A percentile compares a stretch with the other conserved stretches of the same genome.
These are phyloP conservation scores for Saccharomyces hybrid DNA, from an alignment of 1,139 yeast species.

Conservation along the genomic window DNA sequence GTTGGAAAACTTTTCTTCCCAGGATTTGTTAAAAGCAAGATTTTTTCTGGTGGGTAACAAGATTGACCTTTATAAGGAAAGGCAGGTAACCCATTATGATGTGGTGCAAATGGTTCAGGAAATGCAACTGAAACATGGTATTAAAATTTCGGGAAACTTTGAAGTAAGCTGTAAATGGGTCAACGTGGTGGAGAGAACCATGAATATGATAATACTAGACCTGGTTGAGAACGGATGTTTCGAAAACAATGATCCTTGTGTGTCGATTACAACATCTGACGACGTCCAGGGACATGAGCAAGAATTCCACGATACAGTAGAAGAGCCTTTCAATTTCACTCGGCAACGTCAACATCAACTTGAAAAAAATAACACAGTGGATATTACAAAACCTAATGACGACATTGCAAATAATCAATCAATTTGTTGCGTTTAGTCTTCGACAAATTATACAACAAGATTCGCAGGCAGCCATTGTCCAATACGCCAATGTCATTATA, in stretches of 20 bases:
- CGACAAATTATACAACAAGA: not conserved
- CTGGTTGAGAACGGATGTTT: slow-evolving; percentile 28
- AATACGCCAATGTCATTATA: not conserved
- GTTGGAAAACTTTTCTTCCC: slow-evolving; percentile 27
- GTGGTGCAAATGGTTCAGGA: slow-evolving; percentile 20
- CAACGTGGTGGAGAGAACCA: slow-evolving; percentile 26
- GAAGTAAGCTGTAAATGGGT: slow-evolving; percentile 31
- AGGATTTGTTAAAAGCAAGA: slow-evolving; percentile 25
- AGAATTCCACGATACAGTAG: not conserved
- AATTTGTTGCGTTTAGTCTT: not conserved
- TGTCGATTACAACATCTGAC: not conserved
- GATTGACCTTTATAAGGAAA: slow-evolving; percentile 30
- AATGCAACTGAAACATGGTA: slow-evolving; percentile 18
- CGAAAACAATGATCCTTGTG: slow-evolving; percentile 8
- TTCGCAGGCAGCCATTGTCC: not conserved
- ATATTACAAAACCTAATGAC: not conserved
- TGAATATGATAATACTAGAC: slow-evolving; percentile 27
- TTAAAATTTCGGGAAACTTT: slow-evolving; percentile 28
- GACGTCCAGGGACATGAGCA: not conserved
- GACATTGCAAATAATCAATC: not conserved
- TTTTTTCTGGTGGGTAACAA: slow-evolving; percentile 40
- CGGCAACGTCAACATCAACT: not conserved
- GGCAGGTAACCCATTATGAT: slow-evolving; percentile 29
- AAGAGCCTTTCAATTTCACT: not conserved
- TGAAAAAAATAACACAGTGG: not conserved